Evolutionary conservation across 169 alveolate species (phyloP), one percentile per base, ranked within the genome.

Genomic region (Theileria equi): DNA sequence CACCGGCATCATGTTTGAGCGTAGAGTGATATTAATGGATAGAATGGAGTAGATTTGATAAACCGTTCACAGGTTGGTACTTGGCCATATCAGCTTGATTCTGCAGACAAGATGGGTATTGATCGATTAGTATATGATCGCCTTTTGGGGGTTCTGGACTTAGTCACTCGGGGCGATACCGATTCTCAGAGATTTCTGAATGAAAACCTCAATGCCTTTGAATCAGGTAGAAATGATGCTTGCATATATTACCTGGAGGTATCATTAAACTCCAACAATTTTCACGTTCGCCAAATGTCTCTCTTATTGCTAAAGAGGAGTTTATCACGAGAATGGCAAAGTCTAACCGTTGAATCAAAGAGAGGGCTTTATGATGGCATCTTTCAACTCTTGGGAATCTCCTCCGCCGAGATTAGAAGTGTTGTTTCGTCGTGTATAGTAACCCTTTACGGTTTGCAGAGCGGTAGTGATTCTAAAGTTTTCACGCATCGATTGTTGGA

Each of bases 231-330:
- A 16, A 44, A 41, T 13, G 84, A 63, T 45, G 29, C 53, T 13
- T 45, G 41, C 8, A 61, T 77, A 13, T 77, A 77, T 47, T 67
- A 41, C 52, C 67, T 77, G 17, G 69, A 77, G 48, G 81, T 69
- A 21, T 64, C 86, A 1, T 41, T 77, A 19, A 34, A 67, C 3
- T 60, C 81, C 16, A 26, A 48, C 13, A 35, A 59, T 29, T 67
- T 60, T n/a, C 86, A 77, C 35, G 53, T 67, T 2, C 21, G 70
- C 11, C 86, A 77, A 50, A 65, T 77, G 80, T 65, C 86, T 11
- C 59, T 72, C 28, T 23, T 77, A 59, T 61, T 64, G 41, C 52
- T 77, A 31, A 65, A 67, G 26, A 60, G 54, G 13, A 54, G 72
- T 2, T 52, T 74, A 1, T 61, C 47, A 28, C 60, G 47, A 23